These are phyloP conservation scores for Amanita rimosa DNA, from an alignment of 768 basidiomycete species.

Conservation along the genomic window DNA sequence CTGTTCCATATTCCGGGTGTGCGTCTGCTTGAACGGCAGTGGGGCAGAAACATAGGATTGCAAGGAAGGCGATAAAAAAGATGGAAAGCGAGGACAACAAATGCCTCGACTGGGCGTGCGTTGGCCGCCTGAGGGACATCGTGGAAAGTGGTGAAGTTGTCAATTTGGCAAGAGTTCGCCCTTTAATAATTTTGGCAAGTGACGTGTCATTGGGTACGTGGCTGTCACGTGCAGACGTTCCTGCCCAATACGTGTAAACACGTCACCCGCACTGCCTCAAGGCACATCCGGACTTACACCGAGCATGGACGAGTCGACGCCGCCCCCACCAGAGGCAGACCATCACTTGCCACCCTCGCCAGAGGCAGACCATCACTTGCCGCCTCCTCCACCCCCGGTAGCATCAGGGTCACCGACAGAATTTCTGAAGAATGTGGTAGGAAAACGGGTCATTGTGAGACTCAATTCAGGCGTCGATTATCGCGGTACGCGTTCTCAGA, in stretches of 20 bases:
- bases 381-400: constrained; percentile 30
- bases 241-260: not conserved
- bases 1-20: constrained; percentile 56
- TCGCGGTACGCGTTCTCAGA: constrained; percentile 46
- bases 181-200: constrained; percentile 5
- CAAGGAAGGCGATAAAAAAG: constrained; percentile 39
- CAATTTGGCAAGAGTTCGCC: not conserved
- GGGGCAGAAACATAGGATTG: constrained; percentile 61
- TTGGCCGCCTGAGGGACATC: constrained; percentile 7
- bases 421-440: constrained; percentile 91
- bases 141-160: not conserved
- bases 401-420: constrained; percentile 79
- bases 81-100: constrained; percentile 32
- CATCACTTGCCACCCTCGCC: constrained; percentile 21
- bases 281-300: not conserved
- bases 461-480: constrained; percentile 92
- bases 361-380: constrained; percentile 18
- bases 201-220: constrained; percentile 8
- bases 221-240: constrained; percentile 2
- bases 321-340: constrained; percentile 15
- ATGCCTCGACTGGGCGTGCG: constrained; percentile 4
- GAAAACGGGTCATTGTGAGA: constrained; percentile 89
- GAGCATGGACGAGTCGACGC: not conserved
- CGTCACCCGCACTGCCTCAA: not conserved
- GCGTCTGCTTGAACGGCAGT: constrained; percentile 40